phyloP scores from a whole-genome alignment of 305 asterid species.

The Solanum hybrid region DNA sequence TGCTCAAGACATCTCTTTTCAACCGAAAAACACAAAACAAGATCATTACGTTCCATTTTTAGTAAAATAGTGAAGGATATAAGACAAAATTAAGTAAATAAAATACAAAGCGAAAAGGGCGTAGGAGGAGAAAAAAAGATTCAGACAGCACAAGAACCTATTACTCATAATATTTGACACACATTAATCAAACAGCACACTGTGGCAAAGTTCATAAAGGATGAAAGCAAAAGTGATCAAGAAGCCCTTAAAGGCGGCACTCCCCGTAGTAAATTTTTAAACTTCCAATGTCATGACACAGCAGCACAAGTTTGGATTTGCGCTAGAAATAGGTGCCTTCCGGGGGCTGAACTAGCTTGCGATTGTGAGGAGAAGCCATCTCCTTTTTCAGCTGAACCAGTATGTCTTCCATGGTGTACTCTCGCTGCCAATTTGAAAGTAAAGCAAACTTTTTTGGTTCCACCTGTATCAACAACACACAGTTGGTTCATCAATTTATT shows the following conservation, averaged over 20 bases:
- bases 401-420: conserved; percentile 14
- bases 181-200: neutral
- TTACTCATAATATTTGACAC: neutral
- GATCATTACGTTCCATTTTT: neutral
- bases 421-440: conserved; percentile 40
- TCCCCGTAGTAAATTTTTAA: neutral
- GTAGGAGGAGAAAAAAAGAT: neutral
- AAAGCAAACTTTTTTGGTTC: conserved; percentile 38
- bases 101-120: neutral
- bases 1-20: neutral
- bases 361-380: conserved; percentile 43
- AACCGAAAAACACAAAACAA: neutral
- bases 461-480: conserved; percentile 18
- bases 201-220: conserved; percentile 1
- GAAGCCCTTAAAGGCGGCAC: neutral
- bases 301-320: neutral
- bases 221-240: neutral
- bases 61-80: neutral
- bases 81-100: neutral
- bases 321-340: conserved; percentile 48
- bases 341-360: conserved; percentile 46
- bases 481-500: neutral
- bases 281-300: conserved; percentile 6
- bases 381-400: conserved; percentile 22
- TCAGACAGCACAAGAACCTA: neutral